Percentiles rank a stretch among this genome's conserved stretches.
These are phyloP conservation scores for Phytophthora hybrid DNA, from an alignment of 352 stramenopile genomes.

Conservation along the genomic window DNA sequence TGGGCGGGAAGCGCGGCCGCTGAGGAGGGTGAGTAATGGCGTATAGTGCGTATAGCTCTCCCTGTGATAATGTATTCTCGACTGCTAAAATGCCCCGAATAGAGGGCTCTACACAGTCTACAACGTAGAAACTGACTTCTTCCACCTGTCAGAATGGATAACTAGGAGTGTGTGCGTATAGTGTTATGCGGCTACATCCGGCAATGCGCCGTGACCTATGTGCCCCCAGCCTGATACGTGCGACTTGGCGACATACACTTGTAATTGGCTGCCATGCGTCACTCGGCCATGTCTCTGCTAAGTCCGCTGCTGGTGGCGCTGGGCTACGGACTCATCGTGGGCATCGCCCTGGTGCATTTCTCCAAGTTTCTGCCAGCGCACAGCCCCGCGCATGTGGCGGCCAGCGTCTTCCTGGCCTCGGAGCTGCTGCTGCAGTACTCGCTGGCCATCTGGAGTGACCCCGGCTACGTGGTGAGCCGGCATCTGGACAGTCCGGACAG, in stretches of 20 bases:
- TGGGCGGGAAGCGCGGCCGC: slow-evolving; percentile 29
- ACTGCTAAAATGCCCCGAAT: slow-evolving; percentile 31
- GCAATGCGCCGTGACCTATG: slow-evolving; percentile 18
- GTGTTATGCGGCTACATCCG: not conserved
- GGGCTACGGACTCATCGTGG: slow-evolving; percentile 44
- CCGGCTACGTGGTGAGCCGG: slow-evolving; percentile 38
- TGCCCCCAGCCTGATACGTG: slow-evolving; percentile 12
- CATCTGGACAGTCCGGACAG: slow-evolving; percentile 9
- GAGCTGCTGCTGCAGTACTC: slow-evolving; percentile 56
- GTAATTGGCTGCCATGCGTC: not conserved
- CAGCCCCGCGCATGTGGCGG: slow-evolving; percentile 11
- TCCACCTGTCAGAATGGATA: not conserved
- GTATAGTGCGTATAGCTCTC: slow-evolving; percentile 30
- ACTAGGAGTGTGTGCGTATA: not conserved
- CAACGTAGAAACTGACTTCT: slow-evolving; percentile 4
- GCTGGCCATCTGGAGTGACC: slow-evolving; percentile 50
- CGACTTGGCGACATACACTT: slow-evolving; percentile 30
- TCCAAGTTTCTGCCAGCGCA: slow-evolving; percentile 33
- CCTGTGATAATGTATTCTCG: slow-evolving; percentile 22
- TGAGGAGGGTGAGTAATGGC: slow-evolving; percentile 17
- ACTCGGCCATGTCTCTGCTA: not conserved
- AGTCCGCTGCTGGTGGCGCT: slow-evolving; percentile 39
- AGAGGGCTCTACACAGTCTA: not conserved
- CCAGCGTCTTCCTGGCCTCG: slow-evolving; percentile 43
- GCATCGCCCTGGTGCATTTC: slow-evolving; percentile 46